phyloP scores from a whole-genome alignment of 768 basidiomycete species.

The Pisolithus orientalis region DNA sequence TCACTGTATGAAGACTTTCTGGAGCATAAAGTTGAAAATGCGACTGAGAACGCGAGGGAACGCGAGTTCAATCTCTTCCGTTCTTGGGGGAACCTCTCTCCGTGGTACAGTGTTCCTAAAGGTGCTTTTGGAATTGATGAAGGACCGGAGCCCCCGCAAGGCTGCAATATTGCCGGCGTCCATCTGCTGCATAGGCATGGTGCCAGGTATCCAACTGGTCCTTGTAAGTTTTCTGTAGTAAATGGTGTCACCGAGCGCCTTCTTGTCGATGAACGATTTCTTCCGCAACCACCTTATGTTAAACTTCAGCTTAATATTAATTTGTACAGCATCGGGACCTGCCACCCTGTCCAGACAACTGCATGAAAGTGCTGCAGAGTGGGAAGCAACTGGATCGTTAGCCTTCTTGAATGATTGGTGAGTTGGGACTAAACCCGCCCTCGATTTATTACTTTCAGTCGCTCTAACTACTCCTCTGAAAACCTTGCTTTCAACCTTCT shows the following conservation, averaged over 20 bases:
- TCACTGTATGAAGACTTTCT: conserved; percentile 3
- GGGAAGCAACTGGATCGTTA: conserved; percentile 62
- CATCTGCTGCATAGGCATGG: conserved; percentile 83
- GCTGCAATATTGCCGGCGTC: conserved; percentile 65
- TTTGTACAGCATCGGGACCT: conserved; percentile 56
- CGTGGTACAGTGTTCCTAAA: conserved; percentile 73
- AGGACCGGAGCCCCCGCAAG: conserved; percentile 60
- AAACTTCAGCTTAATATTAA: conserved; percentile 1
- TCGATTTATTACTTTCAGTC: not conserved
- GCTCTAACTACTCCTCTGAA: not conserved
- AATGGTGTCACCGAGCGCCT: not conserved
- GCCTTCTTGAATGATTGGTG: conserved; percentile 81
- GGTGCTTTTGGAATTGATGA: conserved; percentile 70
- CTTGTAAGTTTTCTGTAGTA: conserved; percentile 37
- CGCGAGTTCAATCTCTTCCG: conserved; percentile 59
- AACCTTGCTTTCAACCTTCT: not conserved
- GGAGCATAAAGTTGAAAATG: conserved; percentile 13
- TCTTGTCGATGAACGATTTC: not conserved
- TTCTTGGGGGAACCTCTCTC: conserved; percentile 80
- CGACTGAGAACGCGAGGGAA: conserved; percentile 15
- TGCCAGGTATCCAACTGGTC: conserved; percentile 65
- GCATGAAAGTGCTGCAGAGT: conserved; percentile 46
- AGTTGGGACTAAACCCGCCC: conserved; percentile 14
- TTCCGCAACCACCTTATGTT: not conserved
- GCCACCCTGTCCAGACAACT: conserved; percentile 51